Percentiles rank a stretch among this genome's conserved stretches.
Conservation (phyloP, 2,329 filamentous ascomycete genomes). For the Aspergillaceae sp. region DNA sequence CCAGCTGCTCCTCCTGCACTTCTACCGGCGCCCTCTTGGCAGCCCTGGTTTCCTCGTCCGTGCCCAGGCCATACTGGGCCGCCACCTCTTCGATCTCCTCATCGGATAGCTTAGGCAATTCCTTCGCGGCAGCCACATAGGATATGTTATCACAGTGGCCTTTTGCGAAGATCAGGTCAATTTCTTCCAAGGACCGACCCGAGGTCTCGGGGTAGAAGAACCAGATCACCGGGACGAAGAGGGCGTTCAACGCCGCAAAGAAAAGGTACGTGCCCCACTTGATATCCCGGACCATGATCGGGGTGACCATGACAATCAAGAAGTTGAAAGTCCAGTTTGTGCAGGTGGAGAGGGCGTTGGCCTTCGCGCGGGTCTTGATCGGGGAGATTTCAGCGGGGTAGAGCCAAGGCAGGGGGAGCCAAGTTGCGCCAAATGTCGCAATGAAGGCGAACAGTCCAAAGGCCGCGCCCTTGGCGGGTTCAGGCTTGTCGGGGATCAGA, state of each 20-base stretch:
- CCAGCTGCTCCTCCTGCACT: neutral
- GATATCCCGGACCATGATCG: constrained; percentile 20
- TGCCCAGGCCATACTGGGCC: neutral
- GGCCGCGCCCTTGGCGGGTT: constrained; percentile 14
- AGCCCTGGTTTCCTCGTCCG: neutral
- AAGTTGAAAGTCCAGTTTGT: constrained; percentile 47
- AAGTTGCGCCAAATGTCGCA: constrained; percentile 55
- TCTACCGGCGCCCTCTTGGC: neutral
- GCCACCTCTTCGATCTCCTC: neutral
- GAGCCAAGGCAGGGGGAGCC: constrained; percentile 52
- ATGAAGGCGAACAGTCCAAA: constrained; percentile 54
- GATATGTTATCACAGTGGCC: neutral
- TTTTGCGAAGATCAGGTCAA: constrained; percentile 10
- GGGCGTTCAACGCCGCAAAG: constrained; percentile 19
- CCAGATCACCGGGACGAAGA: constrained; percentile 19
- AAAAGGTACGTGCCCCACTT: constrained; percentile 26
- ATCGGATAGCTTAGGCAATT: neutral
- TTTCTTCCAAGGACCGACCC: constrained; percentile 21
- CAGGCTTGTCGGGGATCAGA: constrained; percentile 8
- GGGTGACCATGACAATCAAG: constrained; percentile 26
- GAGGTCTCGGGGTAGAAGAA: constrained; percentile 27
- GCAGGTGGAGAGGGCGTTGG: constrained; percentile 42
- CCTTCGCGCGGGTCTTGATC: constrained; percentile 43
- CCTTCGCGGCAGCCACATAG: neutral
- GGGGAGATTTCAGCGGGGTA: constrained; percentile 42